Evolutionary conservation across 257 asterid species (phyloP).

Genomic region (Prunella vulgaris): DNA sequence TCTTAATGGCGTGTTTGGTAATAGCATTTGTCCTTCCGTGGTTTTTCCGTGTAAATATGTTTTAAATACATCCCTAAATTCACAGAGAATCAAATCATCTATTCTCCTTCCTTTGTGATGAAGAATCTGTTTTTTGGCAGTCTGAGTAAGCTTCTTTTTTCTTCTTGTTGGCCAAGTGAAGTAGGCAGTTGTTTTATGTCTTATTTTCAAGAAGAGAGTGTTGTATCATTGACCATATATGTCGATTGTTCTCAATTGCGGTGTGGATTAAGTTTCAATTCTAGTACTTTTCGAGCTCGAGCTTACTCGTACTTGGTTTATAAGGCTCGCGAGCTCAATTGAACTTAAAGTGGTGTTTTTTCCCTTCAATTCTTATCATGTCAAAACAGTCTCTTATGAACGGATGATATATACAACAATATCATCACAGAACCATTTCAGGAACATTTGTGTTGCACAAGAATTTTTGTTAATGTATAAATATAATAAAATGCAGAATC

Average conservation of each 20-base stretch:
- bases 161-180: neutral
- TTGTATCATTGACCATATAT: neutral
- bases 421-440: too few relatives aligned
- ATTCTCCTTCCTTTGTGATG: neutral
- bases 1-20: conserved; percentile 72
- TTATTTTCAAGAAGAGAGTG: neutral
- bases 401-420: too few relatives aligned
- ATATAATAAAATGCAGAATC: too few relatives aligned
- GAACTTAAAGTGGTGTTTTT: neutral
- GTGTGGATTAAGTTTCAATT: neutral
- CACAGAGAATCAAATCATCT: neutral
- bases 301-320: neutral
- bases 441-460: too few relatives aligned
- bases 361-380: neutral
- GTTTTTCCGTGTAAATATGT: conserved; percentile 73
- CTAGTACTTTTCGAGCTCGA: neutral
- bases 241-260: neutral
- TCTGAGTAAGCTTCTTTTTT: neutral
- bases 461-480: too few relatives aligned
- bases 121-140: neutral
- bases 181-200: neutral
- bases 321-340: neutral
- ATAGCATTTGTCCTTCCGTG: conserved; percentile 73
- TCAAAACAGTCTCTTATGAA: too few relatives aligned
- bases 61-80: conserved; percentile 14